Evolutionary conservation across 108 stramenopile species (phyloP).

Genomic region (Cyclotella baltica): DNA sequence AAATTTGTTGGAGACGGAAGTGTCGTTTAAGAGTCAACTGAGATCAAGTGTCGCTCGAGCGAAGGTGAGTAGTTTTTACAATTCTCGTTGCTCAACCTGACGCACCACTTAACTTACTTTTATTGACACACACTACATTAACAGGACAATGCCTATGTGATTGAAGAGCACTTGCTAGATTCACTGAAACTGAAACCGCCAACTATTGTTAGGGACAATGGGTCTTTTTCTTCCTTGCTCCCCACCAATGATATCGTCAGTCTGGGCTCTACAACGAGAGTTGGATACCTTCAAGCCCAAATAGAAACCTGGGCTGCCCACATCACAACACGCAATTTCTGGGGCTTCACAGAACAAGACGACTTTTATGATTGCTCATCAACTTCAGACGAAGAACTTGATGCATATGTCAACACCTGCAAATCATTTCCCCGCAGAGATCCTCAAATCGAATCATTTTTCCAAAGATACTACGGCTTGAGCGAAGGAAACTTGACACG

Average conservation of each 20-base stretch:
- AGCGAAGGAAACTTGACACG: slow-evolving; percentile 4
- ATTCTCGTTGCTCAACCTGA: not conserved
- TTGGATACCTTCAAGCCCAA: not conserved
- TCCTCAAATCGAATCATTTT: not conserved
- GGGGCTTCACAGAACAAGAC: slow-evolving; percentile 30
- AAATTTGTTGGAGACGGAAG: not conserved
- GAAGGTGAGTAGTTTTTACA: not conserved
- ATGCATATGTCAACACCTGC: slow-evolving; percentile 9
- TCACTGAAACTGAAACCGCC: not conserved
- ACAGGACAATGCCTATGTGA: not conserved
- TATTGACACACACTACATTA: not conserved
- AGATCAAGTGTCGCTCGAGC: not conserved
- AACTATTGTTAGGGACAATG: not conserved
- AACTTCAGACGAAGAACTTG: not conserved
- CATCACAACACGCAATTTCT: slow-evolving; percentile 24
- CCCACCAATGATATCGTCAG: slow-evolving; percentile 4
- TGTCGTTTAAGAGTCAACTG: not conserved
- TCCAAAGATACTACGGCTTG: slow-evolving; percentile 3
- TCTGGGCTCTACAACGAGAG: not conserved
- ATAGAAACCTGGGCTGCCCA: slow-evolving; percentile 37
- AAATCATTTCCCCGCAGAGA: slow-evolving; percentile 4
- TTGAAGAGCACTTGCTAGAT: not conserved
- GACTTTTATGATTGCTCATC: slow-evolving; percentile 23
- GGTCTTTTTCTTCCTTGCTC: not conserved
- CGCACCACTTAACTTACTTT: not conserved